Conservation (phyloP, 163 green algal species). For the Prototheca cutis region DNA sequence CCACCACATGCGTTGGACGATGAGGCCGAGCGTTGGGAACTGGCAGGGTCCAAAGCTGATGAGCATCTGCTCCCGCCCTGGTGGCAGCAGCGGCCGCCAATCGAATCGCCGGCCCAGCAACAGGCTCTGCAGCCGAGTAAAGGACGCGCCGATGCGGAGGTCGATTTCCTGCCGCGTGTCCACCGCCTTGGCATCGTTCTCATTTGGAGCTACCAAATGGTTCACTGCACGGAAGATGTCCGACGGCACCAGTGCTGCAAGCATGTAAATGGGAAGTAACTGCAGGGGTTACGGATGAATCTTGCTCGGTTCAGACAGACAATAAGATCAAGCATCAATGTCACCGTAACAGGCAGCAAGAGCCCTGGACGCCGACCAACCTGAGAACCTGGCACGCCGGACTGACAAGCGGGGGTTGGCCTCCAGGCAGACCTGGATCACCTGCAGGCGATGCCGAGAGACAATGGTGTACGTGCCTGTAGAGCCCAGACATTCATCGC, state of each 20-base stretch:
- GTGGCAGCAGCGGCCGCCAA: constrained; percentile 30
- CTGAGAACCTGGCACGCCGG: constrained; percentile 71
- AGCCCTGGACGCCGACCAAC: constrained; percentile 32
- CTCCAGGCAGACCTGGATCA: constrained; percentile 67
- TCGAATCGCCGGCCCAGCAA: constrained; percentile 80
- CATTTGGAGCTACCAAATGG: constrained; percentile 63
- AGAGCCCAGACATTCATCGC: too few relatives aligned
- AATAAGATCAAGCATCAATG: too few relatives aligned
- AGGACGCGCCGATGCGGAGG: constrained; percentile 85
- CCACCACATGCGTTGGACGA: constrained; percentile 88
- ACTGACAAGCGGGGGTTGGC: constrained; percentile 61
- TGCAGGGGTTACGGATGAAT: not conserved
- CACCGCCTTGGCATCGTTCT: constrained; percentile 69
- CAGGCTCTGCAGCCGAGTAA: constrained; percentile 94
- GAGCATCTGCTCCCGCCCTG: constrained; percentile 36
- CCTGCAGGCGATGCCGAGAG: too few relatives aligned
- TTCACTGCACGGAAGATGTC: constrained; percentile 72
- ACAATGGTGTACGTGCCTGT: too few relatives aligned
- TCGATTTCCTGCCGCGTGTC: constrained; percentile 96
- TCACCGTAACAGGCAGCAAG: too few relatives aligned
- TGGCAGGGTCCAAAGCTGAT: constrained; percentile 97
- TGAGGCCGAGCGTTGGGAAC: constrained; percentile 94
- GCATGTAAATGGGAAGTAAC: constrained; percentile 13
- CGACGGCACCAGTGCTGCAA: constrained; percentile 19
- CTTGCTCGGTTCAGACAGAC: not conserved